phyloP scores from a whole-genome alignment of 2,329 filamentous ascomycete genomes.

The Penicillium crustosum region DNA sequence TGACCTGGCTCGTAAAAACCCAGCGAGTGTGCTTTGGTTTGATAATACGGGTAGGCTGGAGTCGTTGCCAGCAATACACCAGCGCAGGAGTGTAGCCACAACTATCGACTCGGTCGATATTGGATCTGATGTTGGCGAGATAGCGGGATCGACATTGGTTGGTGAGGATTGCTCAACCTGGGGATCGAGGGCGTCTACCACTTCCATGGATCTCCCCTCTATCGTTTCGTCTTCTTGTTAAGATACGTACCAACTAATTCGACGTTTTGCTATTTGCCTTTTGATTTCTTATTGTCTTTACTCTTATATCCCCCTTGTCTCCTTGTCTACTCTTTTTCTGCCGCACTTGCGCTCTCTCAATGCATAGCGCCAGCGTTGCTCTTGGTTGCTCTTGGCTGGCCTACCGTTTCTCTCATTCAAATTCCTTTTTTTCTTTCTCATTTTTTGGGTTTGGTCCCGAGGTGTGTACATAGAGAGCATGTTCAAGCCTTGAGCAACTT shows the following conservation, averaged over 20 bases:
- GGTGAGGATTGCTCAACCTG: constrained; percentile 12
- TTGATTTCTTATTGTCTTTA: too few species aligned
- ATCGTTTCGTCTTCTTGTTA: constrained; percentile 6
- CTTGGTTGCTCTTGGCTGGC: too few species aligned
- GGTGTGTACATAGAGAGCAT: neutral
- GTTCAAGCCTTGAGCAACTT: neutral
- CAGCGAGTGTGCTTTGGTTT: constrained; percentile 26
- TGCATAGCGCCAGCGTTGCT: neutral
- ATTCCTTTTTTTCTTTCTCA: neutral
- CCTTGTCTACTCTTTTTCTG: neutral
- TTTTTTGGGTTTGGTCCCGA: neutral
- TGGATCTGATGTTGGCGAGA: constrained; percentile 17
- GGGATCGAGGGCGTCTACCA: constrained; percentile 14
- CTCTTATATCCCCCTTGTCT: neutral
- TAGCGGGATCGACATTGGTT: constrained; percentile 18
- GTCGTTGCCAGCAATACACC: neutral
- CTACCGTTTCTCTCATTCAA: too few species aligned
- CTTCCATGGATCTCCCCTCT: constrained; percentile 10
- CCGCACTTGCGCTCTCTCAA: neutral
- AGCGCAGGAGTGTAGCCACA: constrained; percentile 20
- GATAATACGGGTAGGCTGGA: constrained; percentile 19
- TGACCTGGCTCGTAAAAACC: constrained; percentile 27
- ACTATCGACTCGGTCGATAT: constrained; percentile 19
- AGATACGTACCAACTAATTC: neutral
- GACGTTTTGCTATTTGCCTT: neutral